phyloP scores from a whole-genome alignment of 1,284 basidiomycete genomes.

The Tylopilus sp. region DNA sequence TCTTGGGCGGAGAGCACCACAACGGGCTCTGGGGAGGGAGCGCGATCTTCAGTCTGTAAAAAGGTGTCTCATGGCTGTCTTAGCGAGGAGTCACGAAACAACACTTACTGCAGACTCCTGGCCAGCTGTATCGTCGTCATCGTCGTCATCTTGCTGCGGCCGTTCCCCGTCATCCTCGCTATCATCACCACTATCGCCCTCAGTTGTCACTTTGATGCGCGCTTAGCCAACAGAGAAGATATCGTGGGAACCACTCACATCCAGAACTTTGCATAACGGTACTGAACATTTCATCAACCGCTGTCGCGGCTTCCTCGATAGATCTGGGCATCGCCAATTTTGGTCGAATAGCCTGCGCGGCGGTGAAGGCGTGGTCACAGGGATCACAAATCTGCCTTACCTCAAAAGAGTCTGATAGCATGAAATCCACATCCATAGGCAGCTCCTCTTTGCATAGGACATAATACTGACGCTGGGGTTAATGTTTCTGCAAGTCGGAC shows the following conservation, averaged over 20 bases:
- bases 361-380: constrained; percentile 8
- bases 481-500: constrained; percentile 4
- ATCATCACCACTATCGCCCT: constrained; percentile 70
- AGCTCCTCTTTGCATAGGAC: constrained; percentile 82
- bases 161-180: constrained; percentile 64
- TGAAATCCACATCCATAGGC: constrained; percentile 98
- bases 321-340: constrained; percentile 69
- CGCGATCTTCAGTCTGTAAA: constrained; percentile 60
- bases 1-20: constrained; percentile 70
- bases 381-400: constrained; percentile 40
- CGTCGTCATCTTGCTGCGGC: constrained; percentile 53
- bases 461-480: constrained; percentile 63
- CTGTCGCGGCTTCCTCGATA: constrained; percentile 80
- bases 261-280: constrained; percentile 59
- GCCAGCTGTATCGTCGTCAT: constrained; percentile 48
- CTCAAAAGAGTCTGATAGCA: constrained; percentile 92
- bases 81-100: background rate
- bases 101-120: constrained; percentile 54
- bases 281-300: constrained; percentile 87
- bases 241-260: constrained; percentile 39
- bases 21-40: constrained; percentile 74
- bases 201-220: constrained; percentile 38
- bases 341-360: constrained; percentile 71
- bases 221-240: constrained; percentile 9
- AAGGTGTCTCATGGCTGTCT: constrained; percentile 3